Evolutionary conservation across 768 basidiomycete species (phyloP), one percentile per base, ranked within the genome.

Genomic region (Naganishia friedmannii): DNA sequence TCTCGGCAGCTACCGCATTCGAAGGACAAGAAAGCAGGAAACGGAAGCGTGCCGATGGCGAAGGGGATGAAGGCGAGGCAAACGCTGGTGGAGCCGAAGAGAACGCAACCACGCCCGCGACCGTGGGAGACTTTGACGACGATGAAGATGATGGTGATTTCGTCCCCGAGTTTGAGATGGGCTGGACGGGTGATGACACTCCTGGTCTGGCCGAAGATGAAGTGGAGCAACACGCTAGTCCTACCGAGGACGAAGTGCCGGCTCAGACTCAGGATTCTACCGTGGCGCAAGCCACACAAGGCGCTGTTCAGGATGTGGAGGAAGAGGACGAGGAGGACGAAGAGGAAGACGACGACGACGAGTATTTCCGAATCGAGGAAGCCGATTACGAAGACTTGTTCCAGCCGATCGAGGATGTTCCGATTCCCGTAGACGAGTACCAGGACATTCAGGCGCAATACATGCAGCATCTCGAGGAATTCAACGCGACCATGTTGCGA

Each of bases 131-230:
- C 31, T 39, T 46, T 45, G 69, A 70, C n/a, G 60, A 48, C 31
- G 69, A 70, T 12, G 69, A 70, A 29, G 69, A 70, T 31, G 69
- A 70, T 37, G 60, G 48, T 13, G 69, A 70, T 53, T 70, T 70
- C 60, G 23, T 70, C 15, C 69, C 69, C 8, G 60, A 63, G 19
- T n/a, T n/a, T 34, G 58, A 37, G 48, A 31, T 46, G 17, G 29
- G 10, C 45, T 26, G 45, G 21, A n/a, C 34, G 32, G 34, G 32
- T 12, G 68, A 32, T 45, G 67, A 46, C 28, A 45, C 57, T 46
- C 56, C 29, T 32, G n/a, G 19, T 21, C 26, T 29, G 5, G 48
- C 54, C 29, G 68, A 53, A 31, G 37, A 63, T 42, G 57, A 63
- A 34, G 17, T 34, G 3, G 32, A 23, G 3, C 12, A 10, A 21